Base-by-base conservation (phyloP, 2,329 filamentous ascomycete species). In the Aurifilum marmelostoma region DNA sequence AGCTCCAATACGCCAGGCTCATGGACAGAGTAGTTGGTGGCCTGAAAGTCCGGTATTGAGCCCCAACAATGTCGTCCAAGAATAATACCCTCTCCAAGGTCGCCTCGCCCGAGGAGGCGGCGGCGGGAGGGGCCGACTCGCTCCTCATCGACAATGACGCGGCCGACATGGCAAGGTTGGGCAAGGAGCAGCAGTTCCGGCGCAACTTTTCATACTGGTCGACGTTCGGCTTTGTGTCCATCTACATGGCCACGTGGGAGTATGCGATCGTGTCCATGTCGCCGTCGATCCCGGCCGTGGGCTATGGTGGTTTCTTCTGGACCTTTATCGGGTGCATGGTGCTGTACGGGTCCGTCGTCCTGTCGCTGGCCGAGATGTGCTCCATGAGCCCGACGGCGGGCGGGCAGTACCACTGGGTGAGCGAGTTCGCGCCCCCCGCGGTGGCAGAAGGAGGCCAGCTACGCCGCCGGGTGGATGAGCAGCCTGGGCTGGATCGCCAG, bases 161-260 rank as follows among this genome's bases (percentile, higher is more conserved):
- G n/a, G 66, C 54, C 39, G 69, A 70, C 47, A 70, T 70, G 69
- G 63, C 60, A 1, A 63, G 69, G 24, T 63, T 70, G 18, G 69
- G 69, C 66, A 70, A 70, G 43, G 63, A 66, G 11, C 71, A 73
- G 50, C 72, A 74, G 68, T 72, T 75, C 59, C 69, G 71, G 58
- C 70, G 73, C 58, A 72, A 70, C 39, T 72, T 73, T 63, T 58
- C 65, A 32, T 66, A 71, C 50, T 71, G 70, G 69, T 71, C 72
- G 21, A 69, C 72, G 2, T 67, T 75, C 12, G 73, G 73, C 16
- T 75, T 75, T 60, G 69, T 75, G 32, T 73, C 73, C 52, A 73
- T 75, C 47, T 75, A 74, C 60, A 75, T 75, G 74, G 73, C 72
- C 8, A 73, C 74, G 0, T 75, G 74, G 74, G 74, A 75, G 56